These are phyloP conservation scores for Gonapodya prolifera DNA, from an alignment of 192 early-diverging fungal genomes.

Conservation along the genomic window DNA sequence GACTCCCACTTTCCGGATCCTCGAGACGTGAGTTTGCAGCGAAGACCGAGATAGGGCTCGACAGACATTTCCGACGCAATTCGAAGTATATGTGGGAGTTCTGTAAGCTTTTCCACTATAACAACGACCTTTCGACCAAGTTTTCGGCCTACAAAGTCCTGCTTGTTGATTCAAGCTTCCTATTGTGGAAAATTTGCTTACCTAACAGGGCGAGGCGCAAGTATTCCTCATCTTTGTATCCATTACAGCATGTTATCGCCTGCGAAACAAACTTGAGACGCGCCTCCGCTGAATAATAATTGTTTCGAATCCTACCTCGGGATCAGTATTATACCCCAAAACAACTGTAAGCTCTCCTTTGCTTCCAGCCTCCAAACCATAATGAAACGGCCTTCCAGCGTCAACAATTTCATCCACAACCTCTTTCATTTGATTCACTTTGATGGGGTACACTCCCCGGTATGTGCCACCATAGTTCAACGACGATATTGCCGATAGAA, in stretches of 20 bases:
- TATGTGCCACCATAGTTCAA: not conserved
- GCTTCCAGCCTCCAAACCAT: not conserved
- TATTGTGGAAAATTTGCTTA: not conserved
- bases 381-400: not conserved
- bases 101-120: not conserved
- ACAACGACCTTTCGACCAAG: not conserved
- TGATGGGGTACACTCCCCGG: not conserved
- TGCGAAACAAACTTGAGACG: not conserved
- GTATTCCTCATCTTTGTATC: not conserved
- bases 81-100: not conserved
- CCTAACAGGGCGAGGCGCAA: not conserved
- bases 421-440: not conserved
- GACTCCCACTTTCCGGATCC: not conserved
- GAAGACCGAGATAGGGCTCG: not conserved
- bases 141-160: not conserved
- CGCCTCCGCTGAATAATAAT: not conserved
- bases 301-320: not conserved
- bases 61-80: not conserved
- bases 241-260: not conserved
- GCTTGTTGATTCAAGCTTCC: not conserved
- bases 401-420: not conserved
- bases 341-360: not conserved
- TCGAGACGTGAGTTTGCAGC: not conserved
- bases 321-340: not conserved
- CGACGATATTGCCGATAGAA: not conserved